Percentiles rank a stretch among this genome's conserved stretches.
These are phyloP conservation scores for Xylaria acuta DNA, from an alignment of 495 filamentous ascomycete species.

Conservation along the genomic window DNA sequence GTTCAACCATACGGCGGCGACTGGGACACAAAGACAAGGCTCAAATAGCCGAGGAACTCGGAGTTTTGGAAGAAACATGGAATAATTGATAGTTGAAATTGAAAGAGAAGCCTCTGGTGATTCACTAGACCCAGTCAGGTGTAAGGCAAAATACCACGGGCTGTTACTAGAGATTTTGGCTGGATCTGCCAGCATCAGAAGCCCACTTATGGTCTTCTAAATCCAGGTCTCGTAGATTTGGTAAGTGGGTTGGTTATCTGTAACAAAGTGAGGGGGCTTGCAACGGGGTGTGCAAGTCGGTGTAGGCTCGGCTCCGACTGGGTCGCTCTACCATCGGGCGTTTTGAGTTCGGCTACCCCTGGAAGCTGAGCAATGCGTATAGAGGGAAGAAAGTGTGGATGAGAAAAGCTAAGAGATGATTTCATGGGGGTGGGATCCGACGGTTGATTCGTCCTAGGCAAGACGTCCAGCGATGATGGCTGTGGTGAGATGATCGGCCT, in stretches of 20 bases:
- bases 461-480: background rate
- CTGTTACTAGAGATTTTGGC: slow-evolving; percentile 11
- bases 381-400: background rate
- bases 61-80: background rate
- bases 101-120: background rate
- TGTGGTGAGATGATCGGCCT: background rate
- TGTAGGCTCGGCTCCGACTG: slow-evolving; percentile 22
- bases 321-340: background rate
- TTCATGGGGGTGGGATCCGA: slow-evolving; percentile 12
- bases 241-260: background rate
- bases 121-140: slow-evolving; percentile 9
- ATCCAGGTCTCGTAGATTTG: background rate
- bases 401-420: background rate
- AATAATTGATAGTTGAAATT: background rate
- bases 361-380: background rate
- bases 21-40: background rate
- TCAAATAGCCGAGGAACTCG: background rate
- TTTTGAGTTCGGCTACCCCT: background rate
- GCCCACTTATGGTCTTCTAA: background rate
- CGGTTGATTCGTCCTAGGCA: background rate
- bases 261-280: slow-evolving; percentile 8
- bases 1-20: background rate
- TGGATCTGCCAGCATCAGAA: slow-evolving; percentile 1
- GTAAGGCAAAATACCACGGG: background rate
- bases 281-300: slow-evolving; percentile 11